Conservation (phyloP, 768 basidiomycete genomes). For the Naematelia aurantialba region DNA sequence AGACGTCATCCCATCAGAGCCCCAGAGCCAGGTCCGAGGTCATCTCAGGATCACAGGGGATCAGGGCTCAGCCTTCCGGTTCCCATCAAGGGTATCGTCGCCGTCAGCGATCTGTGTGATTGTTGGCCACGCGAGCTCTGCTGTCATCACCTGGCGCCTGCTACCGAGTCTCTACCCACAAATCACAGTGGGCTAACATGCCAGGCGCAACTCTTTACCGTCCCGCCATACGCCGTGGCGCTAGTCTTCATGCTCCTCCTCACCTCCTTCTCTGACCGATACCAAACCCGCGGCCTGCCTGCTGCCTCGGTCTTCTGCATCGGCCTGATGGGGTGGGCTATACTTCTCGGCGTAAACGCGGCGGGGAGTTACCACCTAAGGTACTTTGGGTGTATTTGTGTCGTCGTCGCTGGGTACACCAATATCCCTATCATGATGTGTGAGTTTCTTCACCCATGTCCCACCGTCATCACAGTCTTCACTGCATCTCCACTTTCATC, state of each 20-base stretch:
- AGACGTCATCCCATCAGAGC: too few relatives aligned
- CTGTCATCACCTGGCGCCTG: too few relatives aligned
- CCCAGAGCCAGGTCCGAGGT: too few relatives aligned
- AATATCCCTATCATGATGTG: constrained; percentile 35
- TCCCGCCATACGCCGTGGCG: constrained; percentile 51
- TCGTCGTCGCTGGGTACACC: constrained; percentile 45
- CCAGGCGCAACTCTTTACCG: constrained; percentile 48
- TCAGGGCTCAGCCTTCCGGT: too few relatives aligned
- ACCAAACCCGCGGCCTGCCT: constrained; percentile 41
- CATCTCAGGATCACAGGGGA: too few relatives aligned
- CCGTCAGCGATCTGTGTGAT: too few relatives aligned
- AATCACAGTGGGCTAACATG: too few relatives aligned
- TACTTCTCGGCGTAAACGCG: constrained; percentile 39
- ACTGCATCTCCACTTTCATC: neutral
- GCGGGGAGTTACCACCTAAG: constrained; percentile 39
- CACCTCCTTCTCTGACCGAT: constrained; percentile 41
- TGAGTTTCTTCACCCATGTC: constrained; percentile 7
- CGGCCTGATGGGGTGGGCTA: constrained; percentile 50
- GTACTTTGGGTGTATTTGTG: constrained; percentile 51
- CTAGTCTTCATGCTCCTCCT: constrained; percentile 48
- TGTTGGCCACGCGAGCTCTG: too few relatives aligned
- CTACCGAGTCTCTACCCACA: too few relatives aligned
- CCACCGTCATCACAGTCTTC: neutral
- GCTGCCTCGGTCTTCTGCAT: constrained; percentile 45
- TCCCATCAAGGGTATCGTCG: too few relatives aligned